Evolutionary conservation across 2,329 filamentous ascomycete genomes (phyloP).

Genomic region (Leptosphaerulina australis): DNA sequence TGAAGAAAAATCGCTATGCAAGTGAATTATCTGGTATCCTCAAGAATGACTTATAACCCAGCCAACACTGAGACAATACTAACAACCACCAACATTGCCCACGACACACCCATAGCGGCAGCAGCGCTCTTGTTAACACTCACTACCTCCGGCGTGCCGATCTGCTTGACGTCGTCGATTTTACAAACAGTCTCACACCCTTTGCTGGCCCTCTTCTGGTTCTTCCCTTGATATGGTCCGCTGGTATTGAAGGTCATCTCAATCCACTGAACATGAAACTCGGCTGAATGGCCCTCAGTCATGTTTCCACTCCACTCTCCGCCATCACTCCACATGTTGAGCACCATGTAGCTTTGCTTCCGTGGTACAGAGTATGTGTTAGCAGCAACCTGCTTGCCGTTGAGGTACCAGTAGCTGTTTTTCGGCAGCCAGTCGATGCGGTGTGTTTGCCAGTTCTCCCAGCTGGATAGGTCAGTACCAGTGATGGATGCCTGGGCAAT

Average conservation of each 20-base stretch:
- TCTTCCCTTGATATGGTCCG: conserved; percentile 38
- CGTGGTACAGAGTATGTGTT: conserved; percentile 63
- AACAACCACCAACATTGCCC: conserved; percentile 33
- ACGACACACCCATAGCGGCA: conserved; percentile 32
- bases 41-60: conserved; percentile 21
- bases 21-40: neutral
- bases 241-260: conserved; percentile 62
- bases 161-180: conserved; percentile 44
- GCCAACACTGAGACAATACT: conserved; percentile 28
- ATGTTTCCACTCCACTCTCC: conserved; percentile 66
- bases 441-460: conserved; percentile 64
- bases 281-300: conserved; percentile 57
- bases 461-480: conserved; percentile 56
- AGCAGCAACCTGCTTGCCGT: conserved; percentile 58
- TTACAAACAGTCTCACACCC: conserved; percentile 46
- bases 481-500: conserved; percentile 57
- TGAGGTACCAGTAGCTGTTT: conserved; percentile 62
- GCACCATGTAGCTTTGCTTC: conserved; percentile 59
- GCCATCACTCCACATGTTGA: conserved; percentile 68
- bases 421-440: conserved; percentile 65
- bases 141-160: conserved; percentile 46
- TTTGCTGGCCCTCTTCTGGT: conserved; percentile 31
- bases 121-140: conserved; percentile 25
- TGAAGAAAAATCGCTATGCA: conserved; percentile 12
- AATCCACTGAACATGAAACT: conserved; percentile 67